phyloP scores from a whole-genome alignment of 2,329 filamentous ascomycete species.

The Volutella citrinella region DNA sequence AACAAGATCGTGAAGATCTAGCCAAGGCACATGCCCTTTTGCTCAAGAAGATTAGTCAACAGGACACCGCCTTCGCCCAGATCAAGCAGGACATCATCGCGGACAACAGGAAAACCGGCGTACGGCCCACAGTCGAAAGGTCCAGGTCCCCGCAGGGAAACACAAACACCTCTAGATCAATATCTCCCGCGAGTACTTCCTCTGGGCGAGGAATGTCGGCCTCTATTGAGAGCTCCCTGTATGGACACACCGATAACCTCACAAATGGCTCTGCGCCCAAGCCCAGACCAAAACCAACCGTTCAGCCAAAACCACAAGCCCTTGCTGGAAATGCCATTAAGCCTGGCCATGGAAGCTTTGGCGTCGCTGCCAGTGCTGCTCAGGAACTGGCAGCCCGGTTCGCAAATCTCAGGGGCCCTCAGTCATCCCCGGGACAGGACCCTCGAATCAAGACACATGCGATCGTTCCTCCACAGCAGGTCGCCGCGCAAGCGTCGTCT shows the following conservation, averaged over 20 bases:
- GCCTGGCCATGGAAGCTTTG: slow-evolving; percentile 28
- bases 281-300: slow-evolving; percentile 42
- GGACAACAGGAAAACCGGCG: slow-evolving; percentile 62
- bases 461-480: slow-evolving; percentile 35
- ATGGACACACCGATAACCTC: too few species aligned
- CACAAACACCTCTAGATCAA: slow-evolving; percentile 6
- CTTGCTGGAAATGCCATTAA: slow-evolving; percentile 57
- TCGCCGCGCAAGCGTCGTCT: slow-evolving; percentile 54
- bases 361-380: slow-evolving; percentile 28
- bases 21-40: slow-evolving; percentile 48
- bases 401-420: slow-evolving; percentile 49
- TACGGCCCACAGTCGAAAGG: slow-evolving; percentile 38
- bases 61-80: slow-evolving; percentile 49
- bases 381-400: slow-evolving; percentile 57
- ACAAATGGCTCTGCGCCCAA: slow-evolving; percentile 23
- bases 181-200: slow-evolving; percentile 16
- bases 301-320: slow-evolving; percentile 66
- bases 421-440: slow-evolving; percentile 44
- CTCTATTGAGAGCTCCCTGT: too few species aligned
- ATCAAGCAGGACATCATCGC: slow-evolving; percentile 60
- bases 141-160: slow-evolving; percentile 15
- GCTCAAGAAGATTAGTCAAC: slow-evolving; percentile 46
- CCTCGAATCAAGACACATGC: slow-evolving; percentile 51
- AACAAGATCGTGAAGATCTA: slow-evolving; percentile 49
- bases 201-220: too few species aligned